These are phyloP conservation scores for Leishmania braziliensis DNA, from an alignment of 208 protist species.

Conservation along the genomic window DNA sequence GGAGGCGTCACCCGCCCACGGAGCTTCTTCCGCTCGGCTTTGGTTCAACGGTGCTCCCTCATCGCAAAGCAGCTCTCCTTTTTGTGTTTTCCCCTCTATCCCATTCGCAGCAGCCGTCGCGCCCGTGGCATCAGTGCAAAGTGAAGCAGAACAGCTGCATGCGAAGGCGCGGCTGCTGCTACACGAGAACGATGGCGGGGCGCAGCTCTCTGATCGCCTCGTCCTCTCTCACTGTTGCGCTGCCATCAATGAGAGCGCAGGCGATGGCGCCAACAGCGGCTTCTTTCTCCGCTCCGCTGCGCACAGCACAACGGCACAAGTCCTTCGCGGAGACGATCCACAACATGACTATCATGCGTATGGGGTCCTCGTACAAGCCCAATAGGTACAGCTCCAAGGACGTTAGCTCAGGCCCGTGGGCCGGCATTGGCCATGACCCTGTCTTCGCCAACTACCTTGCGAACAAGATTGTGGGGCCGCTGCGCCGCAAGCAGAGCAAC, in stretches of 20 bases:
- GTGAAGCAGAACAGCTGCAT: neutral
- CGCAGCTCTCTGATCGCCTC: neutral
- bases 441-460: constrained; percentile 32
- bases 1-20: neutral
- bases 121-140: neutral
- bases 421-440: constrained; percentile 42
- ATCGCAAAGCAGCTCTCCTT: neutral
- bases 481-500: constrained; percentile 61
- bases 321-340: constrained; percentile 39
- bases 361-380: constrained; percentile 32
- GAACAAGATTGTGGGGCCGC: constrained; percentile 49
- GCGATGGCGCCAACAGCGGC: neutral
- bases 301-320: constrained; percentile 30
- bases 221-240: neutral
- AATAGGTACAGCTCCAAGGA: constrained; percentile 52
- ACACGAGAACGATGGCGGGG: neutral
- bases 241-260: neutral
- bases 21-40: neutral
- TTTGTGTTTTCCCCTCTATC: neutral
- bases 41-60: neutral
- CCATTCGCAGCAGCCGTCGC: neutral
- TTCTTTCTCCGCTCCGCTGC: neutral
- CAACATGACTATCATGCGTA: constrained; percentile 48
- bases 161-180: neutral
- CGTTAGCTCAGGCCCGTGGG: constrained; percentile 27